These are phyloP conservation scores for Cyclanthera cordifolia DNA, from an alignment of 306 rosid genomes.

Conservation along the genomic window DNA sequence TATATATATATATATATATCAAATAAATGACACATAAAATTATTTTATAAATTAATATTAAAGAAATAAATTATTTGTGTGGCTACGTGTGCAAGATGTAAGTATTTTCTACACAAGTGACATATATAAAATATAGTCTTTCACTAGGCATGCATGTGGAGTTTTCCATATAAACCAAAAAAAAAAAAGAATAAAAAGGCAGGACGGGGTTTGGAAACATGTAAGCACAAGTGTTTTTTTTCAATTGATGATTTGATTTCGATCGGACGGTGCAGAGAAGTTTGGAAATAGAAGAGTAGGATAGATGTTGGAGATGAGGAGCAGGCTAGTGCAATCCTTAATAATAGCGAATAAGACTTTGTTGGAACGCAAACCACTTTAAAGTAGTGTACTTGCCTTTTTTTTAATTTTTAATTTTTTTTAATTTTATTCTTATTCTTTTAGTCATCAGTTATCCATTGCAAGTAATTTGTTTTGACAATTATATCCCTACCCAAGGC, in stretches of 20 bases:
- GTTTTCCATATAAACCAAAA: too few relatives aligned
- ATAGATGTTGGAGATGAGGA: not conserved
- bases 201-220: too few relatives aligned
- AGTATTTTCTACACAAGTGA: too few relatives aligned
- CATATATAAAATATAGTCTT: too few relatives aligned
- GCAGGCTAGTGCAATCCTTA: not conserved
- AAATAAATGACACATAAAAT: too few relatives aligned
- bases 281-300: not conserved
- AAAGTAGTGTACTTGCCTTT: not conserved
- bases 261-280: not conserved
- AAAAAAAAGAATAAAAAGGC: too few relatives aligned
- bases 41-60: too few relatives aligned
- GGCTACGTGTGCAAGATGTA: too few relatives aligned
- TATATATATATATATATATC: too few relatives aligned
- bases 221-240: not conserved
- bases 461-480: not conserved
- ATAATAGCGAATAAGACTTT: conserved; percentile 1
- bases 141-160: too few relatives aligned
- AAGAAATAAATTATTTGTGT: too few relatives aligned
- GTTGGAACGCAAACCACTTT: not conserved
- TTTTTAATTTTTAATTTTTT: not conserved
- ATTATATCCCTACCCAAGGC: not conserved
- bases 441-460: not conserved
- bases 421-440: not conserved
- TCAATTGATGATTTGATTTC: not conserved